These are phyloP conservation scores for Kalanchoe fedtschenkoi DNA, from an alignment of 164 flowering plant species.

Conservation along the genomic window DNA sequence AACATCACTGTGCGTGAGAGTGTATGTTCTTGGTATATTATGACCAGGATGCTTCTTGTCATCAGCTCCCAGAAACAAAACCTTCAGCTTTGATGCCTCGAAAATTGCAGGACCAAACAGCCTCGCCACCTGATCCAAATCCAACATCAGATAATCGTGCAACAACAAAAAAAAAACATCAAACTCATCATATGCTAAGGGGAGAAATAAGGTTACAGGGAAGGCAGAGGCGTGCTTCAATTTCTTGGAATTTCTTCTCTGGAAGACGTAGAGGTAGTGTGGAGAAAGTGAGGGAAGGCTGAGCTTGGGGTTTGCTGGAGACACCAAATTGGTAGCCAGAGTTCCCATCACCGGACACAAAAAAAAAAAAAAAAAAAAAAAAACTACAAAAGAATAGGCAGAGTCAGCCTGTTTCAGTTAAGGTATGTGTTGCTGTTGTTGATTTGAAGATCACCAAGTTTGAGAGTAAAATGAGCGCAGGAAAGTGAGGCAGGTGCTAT, in stretches of 20 bases:
- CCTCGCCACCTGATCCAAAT: conserved; percentile 52
- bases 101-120: conserved; percentile 85
- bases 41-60: conserved; percentile 78
- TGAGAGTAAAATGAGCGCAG: too few species aligned
- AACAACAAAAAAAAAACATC: not conserved
- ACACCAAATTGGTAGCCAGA: not conserved
- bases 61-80: conserved; percentile 63
- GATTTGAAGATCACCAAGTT: too few species aligned
- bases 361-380: too few species aligned
- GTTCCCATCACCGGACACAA: not conserved
- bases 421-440: too few species aligned
- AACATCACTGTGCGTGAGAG: conserved; percentile 86
- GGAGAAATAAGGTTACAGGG: not conserved
- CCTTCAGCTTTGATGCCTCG: conserved; percentile 87
- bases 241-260: not conserved
- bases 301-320: conserved; percentile 1
- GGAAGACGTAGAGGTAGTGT: not conserved
- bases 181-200: not conserved
- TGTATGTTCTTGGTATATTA: conserved; percentile 67
- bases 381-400: too few species aligned
- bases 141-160: not conserved
- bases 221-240: not conserved
- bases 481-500: too few species aligned
- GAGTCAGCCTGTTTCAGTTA: too few species aligned
- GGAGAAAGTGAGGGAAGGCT: not conserved